These are phyloP conservation scores for Solanum hybrid DNA, from an alignment of 305 asterid genomes.

Conservation along the genomic window DNA sequence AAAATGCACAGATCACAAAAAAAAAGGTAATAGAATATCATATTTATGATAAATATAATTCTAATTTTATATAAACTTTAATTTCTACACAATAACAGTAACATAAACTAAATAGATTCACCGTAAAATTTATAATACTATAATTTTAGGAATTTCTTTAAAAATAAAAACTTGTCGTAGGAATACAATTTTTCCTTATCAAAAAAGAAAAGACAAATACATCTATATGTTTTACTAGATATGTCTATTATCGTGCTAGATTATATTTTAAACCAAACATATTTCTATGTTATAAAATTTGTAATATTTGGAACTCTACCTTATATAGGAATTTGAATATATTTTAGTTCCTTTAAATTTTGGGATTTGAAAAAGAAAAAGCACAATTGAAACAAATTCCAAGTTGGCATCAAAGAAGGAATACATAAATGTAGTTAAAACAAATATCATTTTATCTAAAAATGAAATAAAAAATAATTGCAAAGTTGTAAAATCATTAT, in stretches of 20 bases:
- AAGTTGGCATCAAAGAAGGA: neutral
- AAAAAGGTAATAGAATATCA: neutral
- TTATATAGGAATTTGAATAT: neutral
- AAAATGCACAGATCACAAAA: neutral
- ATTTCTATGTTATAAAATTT: neutral
- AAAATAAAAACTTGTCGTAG: neutral
- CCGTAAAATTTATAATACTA: neutral
- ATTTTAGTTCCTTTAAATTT: neutral
- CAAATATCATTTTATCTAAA: no score
- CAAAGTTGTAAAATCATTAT: neutral
- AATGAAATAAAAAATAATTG: neutral
- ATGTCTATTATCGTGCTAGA: neutral
- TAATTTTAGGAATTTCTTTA: neutral
- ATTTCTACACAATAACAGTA: neutral
- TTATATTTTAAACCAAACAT: neutral
- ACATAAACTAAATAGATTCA: neutral
- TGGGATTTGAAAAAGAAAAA: neutral
- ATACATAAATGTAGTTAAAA: neutral
- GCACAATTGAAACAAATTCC: neutral
- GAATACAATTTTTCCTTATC: neutral
- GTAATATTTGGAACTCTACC: neutral
- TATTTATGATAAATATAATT: no score
- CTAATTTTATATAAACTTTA: neutral
- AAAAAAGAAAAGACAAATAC: neutral
- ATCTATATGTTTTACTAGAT: neutral